Percentiles rank a stretch among this genome's conserved stretches.
Evolutionary conservation across 164 flowering plant genomes (phyloP).

Genomic region (Euptelea pleiosperma): DNA sequence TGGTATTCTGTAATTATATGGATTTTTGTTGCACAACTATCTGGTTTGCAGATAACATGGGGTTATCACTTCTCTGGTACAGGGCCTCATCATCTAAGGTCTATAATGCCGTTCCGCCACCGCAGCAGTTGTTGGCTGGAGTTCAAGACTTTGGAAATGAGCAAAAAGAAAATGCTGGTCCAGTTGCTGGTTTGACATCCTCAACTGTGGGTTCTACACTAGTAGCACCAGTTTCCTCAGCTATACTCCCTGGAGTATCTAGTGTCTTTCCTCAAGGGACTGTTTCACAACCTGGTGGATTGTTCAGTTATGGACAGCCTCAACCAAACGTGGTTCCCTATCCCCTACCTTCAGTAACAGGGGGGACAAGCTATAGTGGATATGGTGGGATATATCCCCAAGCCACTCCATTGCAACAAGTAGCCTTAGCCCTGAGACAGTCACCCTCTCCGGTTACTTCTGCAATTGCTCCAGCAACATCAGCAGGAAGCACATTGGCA

Average conservation of each 20-base stretch:
- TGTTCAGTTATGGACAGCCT: conserved; percentile 26
- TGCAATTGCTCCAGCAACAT: conserved; percentile 29
- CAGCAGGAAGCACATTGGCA: conserved; percentile 26
- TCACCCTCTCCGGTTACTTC: conserved; percentile 44
- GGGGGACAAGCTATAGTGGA: conserved; percentile 81
- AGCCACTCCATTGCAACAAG: conserved; percentile 95
- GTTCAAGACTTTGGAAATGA: conserved; percentile 43
- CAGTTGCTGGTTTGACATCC: conserved; percentile 27
- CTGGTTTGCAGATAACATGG: conserved; percentile 6
- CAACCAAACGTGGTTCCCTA: conserved; percentile 30
- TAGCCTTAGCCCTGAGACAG: conserved; percentile 82
- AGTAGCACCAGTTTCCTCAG: conserved; percentile 24
- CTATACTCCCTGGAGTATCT: conserved; percentile 29
- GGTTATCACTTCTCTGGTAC: conserved; percentile 10
- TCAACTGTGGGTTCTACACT: conserved; percentile 22
- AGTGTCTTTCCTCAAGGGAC: conserved; percentile 29
- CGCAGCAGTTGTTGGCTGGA: conserved; percentile 57
- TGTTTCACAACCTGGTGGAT: conserved; percentile 29
- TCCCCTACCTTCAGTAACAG: conserved; percentile 37
- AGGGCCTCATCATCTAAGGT: conserved; percentile 67
- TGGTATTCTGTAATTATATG: neutral
- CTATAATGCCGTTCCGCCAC: conserved; percentile 89
- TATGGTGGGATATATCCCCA: conserved; percentile 98
- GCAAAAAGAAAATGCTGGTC: conserved; percentile 19
- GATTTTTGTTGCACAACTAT: neutral